phyloP scores from a whole-genome alignment of 2,329 filamentous ascomycete genomes.

The Tolypocladium endophyticum region DNA sequence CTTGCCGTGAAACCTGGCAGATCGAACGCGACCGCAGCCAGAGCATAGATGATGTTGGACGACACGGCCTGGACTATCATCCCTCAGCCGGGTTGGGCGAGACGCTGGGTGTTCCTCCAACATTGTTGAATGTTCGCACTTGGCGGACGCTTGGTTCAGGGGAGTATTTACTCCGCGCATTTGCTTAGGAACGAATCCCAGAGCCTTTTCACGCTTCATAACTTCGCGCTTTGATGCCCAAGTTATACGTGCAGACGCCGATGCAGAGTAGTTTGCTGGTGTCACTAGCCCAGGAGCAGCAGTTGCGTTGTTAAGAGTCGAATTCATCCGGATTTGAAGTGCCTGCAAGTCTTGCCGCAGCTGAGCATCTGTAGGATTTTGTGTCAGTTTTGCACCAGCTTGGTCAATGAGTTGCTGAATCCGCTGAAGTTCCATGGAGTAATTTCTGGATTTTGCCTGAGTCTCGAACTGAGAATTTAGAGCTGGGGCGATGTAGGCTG shows the following conservation, averaged over 20 bases:
- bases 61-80: constrained; percentile 9
- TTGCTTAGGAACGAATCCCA: not conserved
- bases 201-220: not conserved
- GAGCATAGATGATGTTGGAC: constrained; percentile 23
- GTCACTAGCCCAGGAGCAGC: not conserved
- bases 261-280: not conserved
- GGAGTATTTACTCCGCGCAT: not conserved
- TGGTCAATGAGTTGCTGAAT: constrained; percentile 17
- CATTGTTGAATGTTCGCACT: not conserved
- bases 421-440: constrained; percentile 8
- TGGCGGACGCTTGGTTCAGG: not conserved
- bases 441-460: not conserved
- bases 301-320: constrained; percentile 15
- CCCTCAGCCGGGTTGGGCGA: constrained; percentile 2
- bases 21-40: constrained; percentile 24
- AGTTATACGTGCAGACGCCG: not conserved
- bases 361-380: constrained; percentile 9
- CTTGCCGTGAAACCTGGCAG: constrained; percentile 20
- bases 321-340: constrained; percentile 19
- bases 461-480: too few relatives aligned
- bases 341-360: constrained; percentile 13
- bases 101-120: not conserved
- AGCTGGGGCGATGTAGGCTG: not conserved
- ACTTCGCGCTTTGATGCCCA: not conserved
- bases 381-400: constrained; percentile 13